These are phyloP conservation scores for Talaromyces borbonicus DNA, from an alignment of 495 filamentous ascomycete species.

Conservation along the genomic window DNA sequence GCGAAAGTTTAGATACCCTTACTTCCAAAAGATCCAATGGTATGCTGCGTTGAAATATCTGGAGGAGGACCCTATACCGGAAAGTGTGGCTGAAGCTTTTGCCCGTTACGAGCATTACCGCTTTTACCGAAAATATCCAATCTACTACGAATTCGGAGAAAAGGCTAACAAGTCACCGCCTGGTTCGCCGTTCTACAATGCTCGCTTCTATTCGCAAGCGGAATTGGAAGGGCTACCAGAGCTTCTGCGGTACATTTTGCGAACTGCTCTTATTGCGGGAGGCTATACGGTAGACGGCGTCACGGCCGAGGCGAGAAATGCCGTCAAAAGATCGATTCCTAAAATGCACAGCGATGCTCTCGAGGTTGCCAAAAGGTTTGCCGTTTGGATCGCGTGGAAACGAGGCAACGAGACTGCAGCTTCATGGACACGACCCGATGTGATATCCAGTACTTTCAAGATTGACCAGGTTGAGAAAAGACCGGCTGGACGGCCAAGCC, in stretches of 20 bases:
- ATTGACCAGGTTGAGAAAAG: constrained; percentile 33
- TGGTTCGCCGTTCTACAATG: constrained; percentile 43
- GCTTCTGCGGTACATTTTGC: constrained; percentile 53
- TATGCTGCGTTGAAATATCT: constrained; percentile 58
- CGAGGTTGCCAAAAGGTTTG: constrained; percentile 50
- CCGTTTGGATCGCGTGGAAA: constrained; percentile 66
- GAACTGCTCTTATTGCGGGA: constrained; percentile 58
- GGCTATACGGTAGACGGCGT: constrained; percentile 53
- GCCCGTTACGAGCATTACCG: constrained; percentile 40
- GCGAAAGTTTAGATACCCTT: constrained; percentile 60
- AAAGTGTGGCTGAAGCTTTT: constrained; percentile 45
- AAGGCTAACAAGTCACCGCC: constrained; percentile 37
- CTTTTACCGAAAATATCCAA: constrained; percentile 44
- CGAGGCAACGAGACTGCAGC: constrained; percentile 60
- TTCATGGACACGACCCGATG: constrained; percentile 50
- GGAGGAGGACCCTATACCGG: constrained; percentile 55
- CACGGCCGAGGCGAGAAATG: constrained; percentile 44
- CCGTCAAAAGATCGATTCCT: constrained; percentile 55
- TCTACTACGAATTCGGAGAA: constrained; percentile 50
- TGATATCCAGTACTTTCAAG: constrained; percentile 35
- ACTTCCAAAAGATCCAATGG: constrained; percentile 70
- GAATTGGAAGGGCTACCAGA: constrained; percentile 60
- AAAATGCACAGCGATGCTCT: constrained; percentile 53
- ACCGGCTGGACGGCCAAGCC: constrained; percentile 33
- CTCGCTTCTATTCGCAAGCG: constrained; percentile 55